These are phyloP conservation scores for Fusarium keratoplasticum DNA, from an alignment of 2,329 filamentous ascomycete genomes.

Conservation along the genomic window DNA sequence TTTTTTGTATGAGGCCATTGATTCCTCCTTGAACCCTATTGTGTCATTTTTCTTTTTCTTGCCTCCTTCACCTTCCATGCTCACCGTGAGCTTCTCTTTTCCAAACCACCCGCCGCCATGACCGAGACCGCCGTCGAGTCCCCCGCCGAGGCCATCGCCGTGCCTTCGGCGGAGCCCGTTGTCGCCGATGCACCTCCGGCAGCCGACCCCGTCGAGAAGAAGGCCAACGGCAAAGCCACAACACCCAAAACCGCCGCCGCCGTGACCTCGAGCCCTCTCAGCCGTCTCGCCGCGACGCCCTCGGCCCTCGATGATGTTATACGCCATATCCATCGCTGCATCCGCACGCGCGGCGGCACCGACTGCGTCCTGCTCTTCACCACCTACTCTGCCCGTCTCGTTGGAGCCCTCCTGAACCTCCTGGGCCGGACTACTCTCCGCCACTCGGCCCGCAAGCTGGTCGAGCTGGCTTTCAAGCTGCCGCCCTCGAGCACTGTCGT, in stretches of 20 bases:
- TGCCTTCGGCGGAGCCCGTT: constrained; percentile 38
- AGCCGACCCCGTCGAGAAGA: constrained; percentile 22
- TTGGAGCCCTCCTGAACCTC: constrained; percentile 62
- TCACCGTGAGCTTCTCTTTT: constrained; percentile 31
- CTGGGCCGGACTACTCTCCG: constrained; percentile 69
- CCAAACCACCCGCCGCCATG: constrained; percentile 35
- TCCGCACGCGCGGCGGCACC: constrained; percentile 75
- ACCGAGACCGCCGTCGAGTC: constrained; percentile 40
- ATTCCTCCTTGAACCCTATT: not conserved
- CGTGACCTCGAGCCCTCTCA: constrained; percentile 12
- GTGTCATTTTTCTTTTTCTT: not conserved
- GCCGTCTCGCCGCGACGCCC: constrained; percentile 32
- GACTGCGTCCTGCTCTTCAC: constrained; percentile 76
- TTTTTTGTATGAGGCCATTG: not conserved
- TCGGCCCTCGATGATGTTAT: constrained; percentile 63
- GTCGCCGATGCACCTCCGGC: constrained; percentile 33
- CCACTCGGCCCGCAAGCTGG: constrained; percentile 62
- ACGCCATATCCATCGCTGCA: constrained; percentile 68
- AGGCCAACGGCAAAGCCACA: constrained; percentile 5
- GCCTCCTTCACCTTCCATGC: constrained; percentile 19
- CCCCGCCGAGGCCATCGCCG: constrained; percentile 42
- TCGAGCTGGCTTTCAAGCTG: constrained; percentile 63
- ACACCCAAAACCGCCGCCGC: not conserved
- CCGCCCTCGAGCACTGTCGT: constrained; percentile 63
- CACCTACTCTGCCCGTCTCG: constrained; percentile 73